A percentile compares a stretch with the other conserved stretches of the same genome.
Conservation (phyloP, 495 filamentous ascomycete genomes). For the Ramalina peruviana region DNA sequence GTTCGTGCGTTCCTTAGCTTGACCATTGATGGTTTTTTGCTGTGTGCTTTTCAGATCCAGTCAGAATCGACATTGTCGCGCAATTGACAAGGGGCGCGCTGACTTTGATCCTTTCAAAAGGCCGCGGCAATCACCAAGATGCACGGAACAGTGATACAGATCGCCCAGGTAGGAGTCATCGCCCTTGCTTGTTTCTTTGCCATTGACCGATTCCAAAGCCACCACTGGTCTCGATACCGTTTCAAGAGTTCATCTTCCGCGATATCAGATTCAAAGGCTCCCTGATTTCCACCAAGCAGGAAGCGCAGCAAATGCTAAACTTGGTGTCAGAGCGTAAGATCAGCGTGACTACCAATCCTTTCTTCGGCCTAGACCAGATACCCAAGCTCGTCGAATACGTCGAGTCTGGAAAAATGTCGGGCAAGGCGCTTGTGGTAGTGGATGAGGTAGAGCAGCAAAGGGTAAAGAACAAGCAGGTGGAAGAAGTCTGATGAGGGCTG, state of each 20-base stretch:
- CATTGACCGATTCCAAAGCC: constrained; percentile 13
- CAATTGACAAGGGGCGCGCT: no score
- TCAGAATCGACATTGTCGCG: no score
- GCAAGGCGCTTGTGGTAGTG: constrained; percentile 26
- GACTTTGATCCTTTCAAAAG: no score
- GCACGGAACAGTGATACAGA: constrained; percentile 41
- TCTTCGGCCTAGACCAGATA: constrained; percentile 38
- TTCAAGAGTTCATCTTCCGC: constrained; percentile 37
- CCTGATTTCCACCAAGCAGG: constrained; percentile 30
- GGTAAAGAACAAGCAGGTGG: constrained; percentile 1
- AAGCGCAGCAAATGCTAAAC: constrained; percentile 36
- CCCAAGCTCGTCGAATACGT: constrained; percentile 33
- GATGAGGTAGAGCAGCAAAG: constrained; percentile 10
- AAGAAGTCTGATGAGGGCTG: background rate
- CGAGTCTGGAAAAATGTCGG: constrained; percentile 35
- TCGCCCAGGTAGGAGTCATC: constrained; percentile 30
- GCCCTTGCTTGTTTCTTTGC: background rate
- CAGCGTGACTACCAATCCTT: constrained; percentile 34
- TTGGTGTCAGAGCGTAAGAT: constrained; percentile 37
- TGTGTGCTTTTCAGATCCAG: no score
- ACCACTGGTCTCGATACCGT: constrained; percentile 33
- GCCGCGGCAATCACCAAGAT: constrained; percentile 32
- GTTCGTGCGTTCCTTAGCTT: constrained; percentile 14
- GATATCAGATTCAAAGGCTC: constrained; percentile 38
- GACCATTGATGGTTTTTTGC: no score